Conservation (phyloP, 305 asterid genomes). For the Petunia hybrid region DNA sequence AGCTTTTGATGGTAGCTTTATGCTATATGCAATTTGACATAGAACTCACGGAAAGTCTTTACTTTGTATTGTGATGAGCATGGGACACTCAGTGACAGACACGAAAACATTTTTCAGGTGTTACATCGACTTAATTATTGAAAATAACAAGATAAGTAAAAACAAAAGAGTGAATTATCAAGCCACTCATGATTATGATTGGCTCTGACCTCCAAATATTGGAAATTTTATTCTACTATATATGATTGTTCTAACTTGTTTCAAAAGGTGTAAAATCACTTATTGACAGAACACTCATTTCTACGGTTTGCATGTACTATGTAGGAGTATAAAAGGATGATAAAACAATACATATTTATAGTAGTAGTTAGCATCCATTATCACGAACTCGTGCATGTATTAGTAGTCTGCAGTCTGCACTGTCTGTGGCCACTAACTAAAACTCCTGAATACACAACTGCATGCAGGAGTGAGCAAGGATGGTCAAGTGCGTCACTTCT, state of each 20-base stretch:
- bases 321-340: neutral
- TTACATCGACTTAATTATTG: neutral
- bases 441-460: neutral
- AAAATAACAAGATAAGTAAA: neutral
- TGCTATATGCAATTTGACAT: neutral
- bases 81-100: neutral
- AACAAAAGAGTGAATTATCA: neutral
- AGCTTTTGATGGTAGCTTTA: neutral
- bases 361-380: neutral
- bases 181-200: conserved; percentile 11
- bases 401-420: neutral
- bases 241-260: neutral
- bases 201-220: neutral
- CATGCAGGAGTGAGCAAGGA: conserved; percentile 57
- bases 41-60: neutral
- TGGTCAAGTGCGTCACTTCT: conserved; percentile 55
- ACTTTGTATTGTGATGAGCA: neutral
- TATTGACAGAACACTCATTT: neutral
- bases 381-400: neutral
- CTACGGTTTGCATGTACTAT: neutral
- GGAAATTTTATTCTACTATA: neutral
- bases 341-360: neutral
- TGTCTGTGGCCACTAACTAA: neutral
- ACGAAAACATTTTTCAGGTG: neutral
- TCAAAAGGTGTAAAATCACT: neutral